Percentiles rank a stretch among this genome's conserved stretches.
Evolutionary conservation across 129 eudicot species (phyloP).

Genomic region (Saposhnikovia divaricata): DNA sequence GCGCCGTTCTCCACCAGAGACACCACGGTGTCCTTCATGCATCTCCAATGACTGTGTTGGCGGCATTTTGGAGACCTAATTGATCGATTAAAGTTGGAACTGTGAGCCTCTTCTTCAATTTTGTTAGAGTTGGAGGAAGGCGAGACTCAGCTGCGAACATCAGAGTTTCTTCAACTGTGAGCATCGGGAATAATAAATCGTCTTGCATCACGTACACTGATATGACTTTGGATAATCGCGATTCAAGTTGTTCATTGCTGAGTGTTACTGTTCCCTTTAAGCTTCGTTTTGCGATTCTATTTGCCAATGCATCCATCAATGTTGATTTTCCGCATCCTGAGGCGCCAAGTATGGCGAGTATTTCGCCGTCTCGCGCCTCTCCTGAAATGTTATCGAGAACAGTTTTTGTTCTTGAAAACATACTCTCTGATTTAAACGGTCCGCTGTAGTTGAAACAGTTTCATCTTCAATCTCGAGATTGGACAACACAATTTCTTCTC

Average conservation of each 20-base stretch:
- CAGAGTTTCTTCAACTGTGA: neutral
- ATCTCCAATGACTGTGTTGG: neutral
- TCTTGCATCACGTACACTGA: constrained; percentile 1
- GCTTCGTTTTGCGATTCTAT: neutral
- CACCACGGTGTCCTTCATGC: constrained; percentile 1
- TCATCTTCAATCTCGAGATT: neutral
- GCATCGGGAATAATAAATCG: neutral
- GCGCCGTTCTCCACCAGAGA: neutral
- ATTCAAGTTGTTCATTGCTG: neutral
- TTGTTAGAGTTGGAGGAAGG: neutral
- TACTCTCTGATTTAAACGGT: neutral
- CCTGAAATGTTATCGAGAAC: neutral
- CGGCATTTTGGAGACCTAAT: neutral
- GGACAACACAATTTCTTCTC: neutral
- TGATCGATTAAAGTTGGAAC: neutral
- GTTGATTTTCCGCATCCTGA: neutral
- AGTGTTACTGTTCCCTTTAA: neutral
- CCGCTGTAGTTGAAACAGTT: too few species aligned
- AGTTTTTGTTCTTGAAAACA: constrained; percentile 37
- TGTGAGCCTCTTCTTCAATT: neutral
- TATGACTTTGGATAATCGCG: neutral
- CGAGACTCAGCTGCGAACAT: constrained; percentile 1
- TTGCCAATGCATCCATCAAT: constrained; percentile 1
- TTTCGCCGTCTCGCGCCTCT: neutral
- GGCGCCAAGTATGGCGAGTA: neutral